Evolutionary conservation across 163 green algal genomes (phyloP).

Genomic region (Picocystis sp.): DNA sequence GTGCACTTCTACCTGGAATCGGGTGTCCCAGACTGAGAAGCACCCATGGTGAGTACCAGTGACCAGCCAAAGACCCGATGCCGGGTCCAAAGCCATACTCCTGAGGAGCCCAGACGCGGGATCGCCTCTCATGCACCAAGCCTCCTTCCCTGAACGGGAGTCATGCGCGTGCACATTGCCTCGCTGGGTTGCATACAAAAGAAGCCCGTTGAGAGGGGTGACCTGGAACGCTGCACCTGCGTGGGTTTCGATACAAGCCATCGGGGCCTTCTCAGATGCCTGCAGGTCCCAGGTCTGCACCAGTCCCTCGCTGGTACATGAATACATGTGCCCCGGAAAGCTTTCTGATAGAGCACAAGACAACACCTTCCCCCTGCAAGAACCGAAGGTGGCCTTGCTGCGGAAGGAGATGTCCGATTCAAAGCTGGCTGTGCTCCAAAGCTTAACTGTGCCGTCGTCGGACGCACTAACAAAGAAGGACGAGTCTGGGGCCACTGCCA

Average conservation of each 20-base stretch:
- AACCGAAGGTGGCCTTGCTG: slow-evolving; percentile 53
- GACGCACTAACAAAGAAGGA: slow-evolving; percentile 52
- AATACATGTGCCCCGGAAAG: slow-evolving; percentile 25
- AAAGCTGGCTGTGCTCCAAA: slow-evolving; percentile 7
- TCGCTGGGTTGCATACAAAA: slow-evolving; percentile 45
- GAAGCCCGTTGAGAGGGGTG: slow-evolving; percentile 11
- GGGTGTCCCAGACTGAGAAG: slow-evolving; percentile 59
- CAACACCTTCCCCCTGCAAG: slow-evolving; percentile 20
- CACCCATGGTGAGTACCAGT: slow-evolving; percentile 41
- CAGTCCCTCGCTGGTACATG: slow-evolving; percentile 32
- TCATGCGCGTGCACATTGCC: slow-evolving; percentile 55
- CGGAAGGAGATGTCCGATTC: slow-evolving; percentile 32
- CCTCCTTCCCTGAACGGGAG: slow-evolving; percentile 28
- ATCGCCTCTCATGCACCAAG: slow-evolving; percentile 28
- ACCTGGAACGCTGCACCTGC: slow-evolving; percentile 43
- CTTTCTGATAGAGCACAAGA: background rate
- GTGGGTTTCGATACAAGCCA: background rate
- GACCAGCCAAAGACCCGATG: slow-evolving; percentile 26
- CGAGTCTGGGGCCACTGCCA: slow-evolving; percentile 35
- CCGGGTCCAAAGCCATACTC: slow-evolving; percentile 12
- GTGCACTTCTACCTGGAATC: slow-evolving; percentile 40
- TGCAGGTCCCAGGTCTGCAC: slow-evolving; percentile 73
- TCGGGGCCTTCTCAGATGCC: background rate
- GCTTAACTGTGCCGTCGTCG: slow-evolving; percentile 59
- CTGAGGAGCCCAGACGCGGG: slow-evolving; percentile 8